Evolutionary conservation across 768 basidiomycete species (phyloP).

Genomic region (Boletus pseudo-olivaceus): DNA sequence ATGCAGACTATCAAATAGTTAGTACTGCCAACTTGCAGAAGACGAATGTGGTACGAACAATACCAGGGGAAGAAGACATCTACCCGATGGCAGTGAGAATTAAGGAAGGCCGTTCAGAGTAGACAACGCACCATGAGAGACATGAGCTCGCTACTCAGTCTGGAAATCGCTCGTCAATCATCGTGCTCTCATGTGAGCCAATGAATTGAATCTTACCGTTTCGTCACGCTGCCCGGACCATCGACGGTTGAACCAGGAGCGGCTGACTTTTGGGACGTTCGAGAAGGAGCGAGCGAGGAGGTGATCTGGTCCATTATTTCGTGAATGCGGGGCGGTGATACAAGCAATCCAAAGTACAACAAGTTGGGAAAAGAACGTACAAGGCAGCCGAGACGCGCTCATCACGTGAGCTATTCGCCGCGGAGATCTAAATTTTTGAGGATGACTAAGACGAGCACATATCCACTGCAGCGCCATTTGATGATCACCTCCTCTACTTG

Average conservation of each 20-base stretch:
- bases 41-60: slow-evolving; percentile 46
- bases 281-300: slow-evolving; percentile 57
- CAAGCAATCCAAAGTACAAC: slow-evolving; percentile 1
- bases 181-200: not conserved
- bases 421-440: not conserved
- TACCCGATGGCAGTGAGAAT: slow-evolving; percentile 29
- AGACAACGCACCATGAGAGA: slow-evolving; percentile 69
- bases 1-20: slow-evolving; percentile 63
- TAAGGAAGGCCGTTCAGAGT: not conserved
- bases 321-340: slow-evolving; percentile 19
- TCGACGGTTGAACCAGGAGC: slow-evolving; percentile 51
- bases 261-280: slow-evolving; percentile 55
- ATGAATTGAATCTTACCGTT: slow-evolving; percentile 52
- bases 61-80: slow-evolving; percentile 90
- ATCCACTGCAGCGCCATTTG: too few species aligned
- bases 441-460: not conserved
- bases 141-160: slow-evolving; percentile 84
- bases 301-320: slow-evolving; percentile 66
- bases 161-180: slow-evolving; percentile 24
- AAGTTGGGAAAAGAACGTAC: slow-evolving; percentile 5
- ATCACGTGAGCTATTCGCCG: slow-evolving; percentile 21
- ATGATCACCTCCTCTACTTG: too few species aligned
- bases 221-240: slow-evolving; percentile 74
- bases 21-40: not conserved
- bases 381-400: slow-evolving; percentile 24